Base-by-base conservation (phyloP, 129 eudicot genomes). In the Silybum marianum region DNA sequence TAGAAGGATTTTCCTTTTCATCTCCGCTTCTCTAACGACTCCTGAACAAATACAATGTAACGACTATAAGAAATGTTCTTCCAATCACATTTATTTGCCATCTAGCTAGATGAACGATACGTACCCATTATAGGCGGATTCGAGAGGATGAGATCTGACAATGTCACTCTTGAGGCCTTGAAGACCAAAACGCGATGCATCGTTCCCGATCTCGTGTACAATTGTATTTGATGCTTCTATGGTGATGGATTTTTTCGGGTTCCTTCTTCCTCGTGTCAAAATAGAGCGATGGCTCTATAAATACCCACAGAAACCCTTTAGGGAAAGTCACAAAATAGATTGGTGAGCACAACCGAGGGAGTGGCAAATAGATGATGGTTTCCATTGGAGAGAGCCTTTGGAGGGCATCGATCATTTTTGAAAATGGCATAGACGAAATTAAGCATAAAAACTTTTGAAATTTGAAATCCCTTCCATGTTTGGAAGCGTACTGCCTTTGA, bases 111-210 rank as follows among this genome's bases (percentile, higher is more conserved):
- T 4, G 21, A 70, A 74, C 21, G 9, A 11, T 16, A 28, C 9
- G 71, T 85, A 92, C 98, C 73, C 91, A 84, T 72, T 87, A 90
- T 79, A 88, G 54, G 91, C 86, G 65, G 94, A 87, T 86, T 94
- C 89, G 69, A 94, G 92, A 11, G 98, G 96, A 80, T 92, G 98
- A 81, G 97, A 78, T 84, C 92, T 96, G 24, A 89, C 79, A 63
- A 94, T 90, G 71, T 94, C 97, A 76, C 93, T 87, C 85, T 89
- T 94, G 81, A 90, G 92, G 65, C 96, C 94, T 36, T 94, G 92
- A 34, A 90, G 85, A 10, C 98, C 98, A 67, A 87, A 92, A 19
- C 98, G 92, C 16, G 86, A 90, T 22, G 93, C 85, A 73, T 92
- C 97, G 84, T 78, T 87, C n/a, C 95, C 93, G 77, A 92, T 91